These are phyloP conservation scores for Cyanophora paradoxa DNA, from an alignment of 78 protist species.

Conservation along the genomic window DNA sequence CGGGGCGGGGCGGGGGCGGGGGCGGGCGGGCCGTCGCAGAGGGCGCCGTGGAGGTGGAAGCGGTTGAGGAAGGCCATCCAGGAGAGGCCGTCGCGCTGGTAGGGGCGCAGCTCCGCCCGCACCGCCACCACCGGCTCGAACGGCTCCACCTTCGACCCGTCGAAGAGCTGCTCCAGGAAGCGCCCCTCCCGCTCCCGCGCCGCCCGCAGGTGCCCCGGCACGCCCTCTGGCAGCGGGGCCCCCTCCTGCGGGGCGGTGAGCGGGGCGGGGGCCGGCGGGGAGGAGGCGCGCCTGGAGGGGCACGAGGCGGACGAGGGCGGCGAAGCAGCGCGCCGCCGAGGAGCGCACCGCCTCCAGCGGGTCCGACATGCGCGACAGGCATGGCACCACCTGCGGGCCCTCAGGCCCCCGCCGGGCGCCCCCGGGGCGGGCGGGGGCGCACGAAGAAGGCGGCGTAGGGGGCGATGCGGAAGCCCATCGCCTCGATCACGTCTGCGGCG, in stretches of 20 bases:
- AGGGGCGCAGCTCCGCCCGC: slow-evolving; percentile 62
- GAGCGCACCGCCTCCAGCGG: slow-evolving; percentile 13
- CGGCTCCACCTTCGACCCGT: slow-evolving; percentile 18
- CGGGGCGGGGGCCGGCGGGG: slow-evolving; percentile 1
- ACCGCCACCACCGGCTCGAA: slow-evolving; percentile 36
- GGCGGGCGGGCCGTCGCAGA: slow-evolving; percentile 65
- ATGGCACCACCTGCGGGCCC: not conserved
- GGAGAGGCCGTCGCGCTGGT: slow-evolving; percentile 88
- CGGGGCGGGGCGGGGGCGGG: not conserved
- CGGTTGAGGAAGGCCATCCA: slow-evolving; percentile 78
- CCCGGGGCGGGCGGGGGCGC: too few species aligned
- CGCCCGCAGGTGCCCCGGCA: slow-evolving; percentile 1
- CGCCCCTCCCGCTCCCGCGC: slow-evolving; percentile 6
- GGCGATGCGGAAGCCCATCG: not conserved
- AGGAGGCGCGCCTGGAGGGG: slow-evolving; percentile 43
- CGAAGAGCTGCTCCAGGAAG: slow-evolving; percentile 51
- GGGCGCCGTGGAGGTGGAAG: slow-evolving; percentile 41
- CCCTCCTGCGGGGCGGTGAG: slow-evolving; percentile 35
- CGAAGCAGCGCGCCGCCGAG: slow-evolving; percentile 27
- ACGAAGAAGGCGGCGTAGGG: slow-evolving; percentile 21
- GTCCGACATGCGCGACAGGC: slow-evolving; percentile 14
- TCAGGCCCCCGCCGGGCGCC: too few species aligned
- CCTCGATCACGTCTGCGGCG: not conserved
- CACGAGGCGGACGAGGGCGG: slow-evolving; percentile 28
- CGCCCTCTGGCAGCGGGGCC: slow-evolving; percentile 32